These are phyloP conservation scores for Solanum hybrid DNA, from an alignment of 305 asterid species.

Conservation along the genomic window DNA sequence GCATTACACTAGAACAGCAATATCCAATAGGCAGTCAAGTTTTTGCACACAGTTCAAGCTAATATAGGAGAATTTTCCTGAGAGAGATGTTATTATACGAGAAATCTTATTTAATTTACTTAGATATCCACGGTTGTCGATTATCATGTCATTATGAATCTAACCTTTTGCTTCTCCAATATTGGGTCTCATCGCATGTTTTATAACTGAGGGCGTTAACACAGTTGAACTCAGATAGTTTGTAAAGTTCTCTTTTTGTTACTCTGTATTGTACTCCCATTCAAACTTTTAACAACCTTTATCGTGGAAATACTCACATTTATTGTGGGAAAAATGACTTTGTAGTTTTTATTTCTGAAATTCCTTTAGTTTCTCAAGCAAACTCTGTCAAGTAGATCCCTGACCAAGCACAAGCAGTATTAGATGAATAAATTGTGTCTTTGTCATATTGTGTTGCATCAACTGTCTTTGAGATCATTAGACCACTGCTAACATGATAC, in stretches of 20 bases:
- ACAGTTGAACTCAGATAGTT: constrained; percentile 3
- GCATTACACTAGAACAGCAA: neutral
- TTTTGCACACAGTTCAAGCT: neutral
- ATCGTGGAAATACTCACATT: neutral
- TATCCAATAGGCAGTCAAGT: neutral
- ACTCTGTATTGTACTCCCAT: neutral
- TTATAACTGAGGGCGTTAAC: neutral
- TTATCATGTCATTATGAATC: neutral
- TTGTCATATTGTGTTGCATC: neutral
- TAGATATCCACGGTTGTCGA: neutral
- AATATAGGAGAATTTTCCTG: neutral
- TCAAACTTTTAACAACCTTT: neutral
- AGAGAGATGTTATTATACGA: neutral
- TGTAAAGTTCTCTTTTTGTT: neutral
- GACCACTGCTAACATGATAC: neutral
- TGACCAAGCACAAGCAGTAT: neutral
- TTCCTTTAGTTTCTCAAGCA: neutral
- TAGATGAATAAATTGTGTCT: neutral
- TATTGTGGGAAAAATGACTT: neutral
- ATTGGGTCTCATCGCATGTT: neutral
- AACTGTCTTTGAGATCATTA: neutral
- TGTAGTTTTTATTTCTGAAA: neutral
- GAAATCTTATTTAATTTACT: neutral
- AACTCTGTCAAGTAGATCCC: neutral
- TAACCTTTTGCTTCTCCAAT: neutral